These are phyloP conservation scores for Oldenlandia corymbosa DNA, from an alignment of 257 asterid species.

Conservation along the genomic window DNA sequence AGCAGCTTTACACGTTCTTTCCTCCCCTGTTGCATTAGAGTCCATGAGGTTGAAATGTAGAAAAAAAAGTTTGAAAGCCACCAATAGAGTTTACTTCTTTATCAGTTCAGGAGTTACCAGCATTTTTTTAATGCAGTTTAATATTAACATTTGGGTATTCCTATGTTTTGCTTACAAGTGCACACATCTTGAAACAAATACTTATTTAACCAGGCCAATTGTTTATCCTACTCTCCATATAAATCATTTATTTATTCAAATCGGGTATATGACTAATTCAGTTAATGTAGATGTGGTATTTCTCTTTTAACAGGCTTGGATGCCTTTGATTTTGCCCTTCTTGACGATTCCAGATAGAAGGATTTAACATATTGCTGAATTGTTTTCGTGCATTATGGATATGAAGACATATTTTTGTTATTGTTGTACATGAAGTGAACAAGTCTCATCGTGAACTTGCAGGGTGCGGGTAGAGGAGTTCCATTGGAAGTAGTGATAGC, in stretches of 20 bases:
- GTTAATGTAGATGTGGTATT: background rate
- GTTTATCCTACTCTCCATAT: background rate
- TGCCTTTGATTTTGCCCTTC: background rate
- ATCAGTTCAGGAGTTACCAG: background rate
- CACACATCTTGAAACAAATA: background rate
- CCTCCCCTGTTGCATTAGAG: background rate
- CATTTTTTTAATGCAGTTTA: background rate
- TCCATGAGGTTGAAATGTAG: background rate
- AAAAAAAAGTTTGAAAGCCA: background rate
- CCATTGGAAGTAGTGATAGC: constrained; percentile 58
- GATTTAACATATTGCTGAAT: background rate
- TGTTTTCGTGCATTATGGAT: background rate
- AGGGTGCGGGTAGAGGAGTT: constrained; percentile 55
- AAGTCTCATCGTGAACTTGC: constrained; percentile 23
- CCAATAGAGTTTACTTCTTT: background rate
- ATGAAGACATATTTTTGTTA: background rate
- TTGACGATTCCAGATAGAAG: background rate
- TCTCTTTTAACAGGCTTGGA: background rate
- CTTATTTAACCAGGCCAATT: background rate
- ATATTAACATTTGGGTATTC: background rate
- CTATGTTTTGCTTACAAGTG: background rate
- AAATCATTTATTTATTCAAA: background rate
- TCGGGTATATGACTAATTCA: background rate
- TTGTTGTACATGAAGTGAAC: background rate
- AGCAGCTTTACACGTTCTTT: background rate